Evolutionary conservation across 768 basidiomycete genomes (phyloP).

Genomic region (Tricholoma bakamatsutake): DNA sequence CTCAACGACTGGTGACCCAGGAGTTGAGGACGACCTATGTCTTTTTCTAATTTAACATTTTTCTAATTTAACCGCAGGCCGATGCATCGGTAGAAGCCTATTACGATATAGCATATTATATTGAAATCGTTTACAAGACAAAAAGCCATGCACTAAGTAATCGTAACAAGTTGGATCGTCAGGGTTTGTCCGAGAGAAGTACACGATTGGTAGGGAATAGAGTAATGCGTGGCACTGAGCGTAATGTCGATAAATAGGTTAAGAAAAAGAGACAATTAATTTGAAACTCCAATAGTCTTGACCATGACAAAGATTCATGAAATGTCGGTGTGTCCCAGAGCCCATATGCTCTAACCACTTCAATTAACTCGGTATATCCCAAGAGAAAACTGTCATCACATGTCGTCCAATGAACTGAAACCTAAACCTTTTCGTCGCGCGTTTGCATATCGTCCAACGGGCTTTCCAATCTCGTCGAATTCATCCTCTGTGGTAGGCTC

Average conservation of each 20-base stretch:
- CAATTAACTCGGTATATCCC: constrained; percentile 1
- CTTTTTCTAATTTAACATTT: not conserved
- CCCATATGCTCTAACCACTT: constrained; percentile 14
- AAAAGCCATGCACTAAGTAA: not conserved
- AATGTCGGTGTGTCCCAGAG: constrained; percentile 8
- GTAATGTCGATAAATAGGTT: constrained; percentile 10
- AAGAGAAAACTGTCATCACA: constrained; percentile 18
- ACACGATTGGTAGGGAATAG: constrained; percentile 6
- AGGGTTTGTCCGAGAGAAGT: constrained; percentile 1
- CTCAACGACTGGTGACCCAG: constrained; percentile 64
- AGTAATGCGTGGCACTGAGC: constrained; percentile 4
- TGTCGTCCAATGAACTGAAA: constrained; percentile 34
- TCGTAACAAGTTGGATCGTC: not conserved
- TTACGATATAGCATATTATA: constrained; percentile 15
- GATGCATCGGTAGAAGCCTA: constrained; percentile 1
- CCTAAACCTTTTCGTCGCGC: constrained; percentile 42
- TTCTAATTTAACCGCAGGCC: constrained; percentile 3
- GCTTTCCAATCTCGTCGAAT: constrained; percentile 56
- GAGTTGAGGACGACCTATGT: not conserved
- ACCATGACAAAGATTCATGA: constrained; percentile 7
- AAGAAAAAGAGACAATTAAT: constrained; percentile 1
- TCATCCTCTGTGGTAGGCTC: constrained; percentile 70
- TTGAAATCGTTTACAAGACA: constrained; percentile 1
- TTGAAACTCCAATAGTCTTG: not conserved
- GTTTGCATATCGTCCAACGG: constrained; percentile 67